Evolutionary conservation across 2,329 filamentous ascomycete genomes (phyloP).

Genomic region (Cladobotryum protrusum): DNA sequence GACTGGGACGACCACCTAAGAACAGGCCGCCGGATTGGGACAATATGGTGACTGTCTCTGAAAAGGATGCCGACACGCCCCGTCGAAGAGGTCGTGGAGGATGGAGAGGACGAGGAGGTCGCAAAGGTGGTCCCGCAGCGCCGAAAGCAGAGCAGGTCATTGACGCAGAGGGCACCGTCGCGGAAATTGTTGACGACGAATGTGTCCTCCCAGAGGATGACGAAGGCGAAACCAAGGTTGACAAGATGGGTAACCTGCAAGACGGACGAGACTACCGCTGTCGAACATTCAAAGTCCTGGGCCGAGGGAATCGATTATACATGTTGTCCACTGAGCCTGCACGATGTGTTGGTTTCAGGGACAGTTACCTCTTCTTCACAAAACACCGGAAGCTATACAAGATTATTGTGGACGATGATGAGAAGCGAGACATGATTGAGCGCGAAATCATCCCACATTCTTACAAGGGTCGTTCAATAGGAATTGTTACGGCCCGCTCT

Average conservation of each 20-base stretch:
- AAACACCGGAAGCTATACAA: slow-evolving; percentile 96
- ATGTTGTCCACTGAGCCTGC: slow-evolving; percentile 98
- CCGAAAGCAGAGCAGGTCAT: slow-evolving; percentile 79
- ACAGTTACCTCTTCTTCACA: slow-evolving; percentile 98
- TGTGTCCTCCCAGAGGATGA: slow-evolving; percentile 80
- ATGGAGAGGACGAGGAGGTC: slow-evolving; percentile 62
- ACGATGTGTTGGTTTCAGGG: slow-evolving; percentile 91
- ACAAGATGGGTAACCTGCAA: slow-evolving; percentile 76
- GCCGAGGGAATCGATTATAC: slow-evolving; percentile 79
- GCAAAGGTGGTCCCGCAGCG: slow-evolving; percentile 61
- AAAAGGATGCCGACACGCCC: slow-evolving; percentile 51
- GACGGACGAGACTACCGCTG: slow-evolving; percentile 90
- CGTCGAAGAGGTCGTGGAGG: slow-evolving; percentile 62
- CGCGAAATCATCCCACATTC: slow-evolving; percentile 94
- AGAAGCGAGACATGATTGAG: slow-evolving; percentile 94
- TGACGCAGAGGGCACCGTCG: slow-evolving; percentile 88
- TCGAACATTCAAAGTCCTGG: slow-evolving; percentile 85
- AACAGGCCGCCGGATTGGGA: slow-evolving; percentile 78
- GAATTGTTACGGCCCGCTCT: slow-evolving; percentile 90
- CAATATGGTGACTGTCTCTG: slow-evolving; percentile 49
- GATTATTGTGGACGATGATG: slow-evolving; percentile 96
- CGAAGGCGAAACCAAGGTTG: slow-evolving; percentile 88
- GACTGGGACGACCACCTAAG: slow-evolving; percentile 81
- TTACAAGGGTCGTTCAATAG: slow-evolving; percentile 96
- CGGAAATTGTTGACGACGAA: slow-evolving; percentile 88